phyloP scores from a whole-genome alignment of 139 green algal species.

The Coelastrella sp. region DNA sequence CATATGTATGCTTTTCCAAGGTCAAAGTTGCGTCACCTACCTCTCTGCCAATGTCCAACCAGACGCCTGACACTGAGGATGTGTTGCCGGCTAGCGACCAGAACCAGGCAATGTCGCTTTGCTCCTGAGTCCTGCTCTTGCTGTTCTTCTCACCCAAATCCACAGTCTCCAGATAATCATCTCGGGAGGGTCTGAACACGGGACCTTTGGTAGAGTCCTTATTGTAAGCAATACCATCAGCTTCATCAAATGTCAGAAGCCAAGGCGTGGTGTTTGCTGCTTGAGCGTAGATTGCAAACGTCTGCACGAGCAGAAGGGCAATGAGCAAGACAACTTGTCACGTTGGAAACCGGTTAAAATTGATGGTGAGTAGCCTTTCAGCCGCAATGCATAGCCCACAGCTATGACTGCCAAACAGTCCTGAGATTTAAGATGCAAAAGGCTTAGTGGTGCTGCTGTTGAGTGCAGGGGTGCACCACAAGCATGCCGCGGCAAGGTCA shows the following conservation, averaged over 20 bases:
- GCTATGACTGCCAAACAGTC: too few relatives aligned
- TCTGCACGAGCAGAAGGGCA: conserved; percentile 2
- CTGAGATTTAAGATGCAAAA: too few relatives aligned
- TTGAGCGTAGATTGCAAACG: conserved; percentile 41
- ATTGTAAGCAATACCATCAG: neutral
- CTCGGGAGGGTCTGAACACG: neutral
- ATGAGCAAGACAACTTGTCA: too few relatives aligned
- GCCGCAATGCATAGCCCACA: too few relatives aligned
- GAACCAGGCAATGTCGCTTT: conserved; percentile 26
- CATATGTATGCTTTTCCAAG: too few relatives aligned
- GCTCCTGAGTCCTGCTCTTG: conserved; percentile 1
- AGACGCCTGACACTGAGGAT: conserved; percentile 5
- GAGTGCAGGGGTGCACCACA: too few relatives aligned
- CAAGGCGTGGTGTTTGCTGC: neutral
- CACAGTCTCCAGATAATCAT: neutral
- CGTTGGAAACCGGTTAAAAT: too few relatives aligned
- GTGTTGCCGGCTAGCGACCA: conserved; percentile 36
- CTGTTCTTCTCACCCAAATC: neutral
- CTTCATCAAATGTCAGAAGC: neutral
- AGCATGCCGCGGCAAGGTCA: too few relatives aligned
- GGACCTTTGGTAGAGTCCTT: conserved; percentile 8
- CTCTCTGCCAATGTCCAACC: conserved; percentile 31
- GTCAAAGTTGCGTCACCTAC: too few relatives aligned
- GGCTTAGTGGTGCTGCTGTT: too few relatives aligned
- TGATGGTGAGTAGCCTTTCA: too few relatives aligned